These are phyloP conservation scores for Phaeoacremonium minimum DNA, from an alignment of 2,329 filamentous ascomycete species.

Conservation along the genomic window DNA sequence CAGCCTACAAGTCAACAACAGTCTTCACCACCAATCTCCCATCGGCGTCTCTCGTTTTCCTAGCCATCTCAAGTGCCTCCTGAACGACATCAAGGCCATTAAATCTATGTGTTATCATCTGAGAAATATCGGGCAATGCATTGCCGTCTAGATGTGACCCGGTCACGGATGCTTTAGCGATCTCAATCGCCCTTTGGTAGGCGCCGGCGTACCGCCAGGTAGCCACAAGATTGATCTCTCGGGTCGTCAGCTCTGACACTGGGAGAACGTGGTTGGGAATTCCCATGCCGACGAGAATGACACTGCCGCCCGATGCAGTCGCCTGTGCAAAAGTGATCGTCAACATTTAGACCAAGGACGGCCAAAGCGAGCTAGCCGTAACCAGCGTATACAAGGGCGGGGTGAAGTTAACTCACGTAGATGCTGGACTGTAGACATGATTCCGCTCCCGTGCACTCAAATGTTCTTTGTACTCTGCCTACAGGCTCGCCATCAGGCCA, in stretches of 20 bases:
- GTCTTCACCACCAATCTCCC: slow-evolving; percentile 11
- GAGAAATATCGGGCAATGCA: background rate
- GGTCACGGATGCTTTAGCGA: slow-evolving; percentile 1
- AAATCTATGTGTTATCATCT: background rate
- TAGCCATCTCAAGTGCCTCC: slow-evolving; percentile 1
- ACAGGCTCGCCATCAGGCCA: slow-evolving; percentile 1
- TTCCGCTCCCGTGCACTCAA: slow-evolving; percentile 4
- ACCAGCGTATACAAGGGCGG: background rate
- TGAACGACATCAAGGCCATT: slow-evolving; percentile 1
- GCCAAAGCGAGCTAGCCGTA: background rate
- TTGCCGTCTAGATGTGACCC: background rate
- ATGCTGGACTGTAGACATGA: slow-evolving; percentile 5
- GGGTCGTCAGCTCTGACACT: background rate
- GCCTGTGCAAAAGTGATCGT: background rate
- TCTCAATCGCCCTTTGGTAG: slow-evolving; percentile 1
- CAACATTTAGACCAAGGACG: background rate
- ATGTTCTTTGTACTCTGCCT: slow-evolving; percentile 2
- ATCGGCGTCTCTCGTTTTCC: slow-evolving; percentile 1
- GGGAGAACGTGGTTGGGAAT: slow-evolving; percentile 1
- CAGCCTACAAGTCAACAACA: slow-evolving; percentile 14
- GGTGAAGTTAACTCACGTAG: slow-evolving; percentile 3
- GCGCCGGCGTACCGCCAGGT: slow-evolving; percentile 1
- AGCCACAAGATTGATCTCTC: slow-evolving; percentile 1
- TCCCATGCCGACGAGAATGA: slow-evolving; percentile 1
- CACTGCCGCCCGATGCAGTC: background rate